A percentile compares a stretch with the other conserved stretches of the same genome.
Conservation (phyloP, 1,284 basidiomycete species). For the Mycena sp. region DNA sequence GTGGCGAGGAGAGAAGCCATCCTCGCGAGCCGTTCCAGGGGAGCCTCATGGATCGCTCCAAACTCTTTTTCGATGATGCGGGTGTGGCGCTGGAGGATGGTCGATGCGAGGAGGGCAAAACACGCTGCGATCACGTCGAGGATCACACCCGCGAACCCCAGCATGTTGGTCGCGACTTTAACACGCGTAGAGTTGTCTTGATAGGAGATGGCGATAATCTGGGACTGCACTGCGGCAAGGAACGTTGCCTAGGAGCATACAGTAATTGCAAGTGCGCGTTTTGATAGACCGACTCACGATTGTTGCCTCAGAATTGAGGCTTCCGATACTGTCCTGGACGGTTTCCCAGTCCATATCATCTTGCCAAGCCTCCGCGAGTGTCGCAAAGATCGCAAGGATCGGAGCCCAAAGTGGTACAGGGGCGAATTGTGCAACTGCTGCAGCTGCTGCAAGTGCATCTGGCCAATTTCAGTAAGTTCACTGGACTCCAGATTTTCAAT, state of each 20-base stretch:
- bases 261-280: not conserved
- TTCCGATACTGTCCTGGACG: not conserved
- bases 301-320: constrained; percentile 1
- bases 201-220: constrained; percentile 11
- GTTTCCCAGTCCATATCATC: constrained; percentile 4
- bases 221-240: constrained; percentile 12
- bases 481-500: no score
- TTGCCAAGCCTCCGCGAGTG: no score
- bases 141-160: constrained; percentile 13
- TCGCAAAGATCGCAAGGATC: no score
- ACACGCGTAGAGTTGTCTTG: constrained; percentile 9
- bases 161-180: not conserved
- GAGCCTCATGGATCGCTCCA: not conserved
- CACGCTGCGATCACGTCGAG: constrained; percentile 9
- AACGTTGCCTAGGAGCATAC: constrained; percentile 2
- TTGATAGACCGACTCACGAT: constrained; percentile 8
- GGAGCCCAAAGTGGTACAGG: no score
- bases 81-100: constrained; percentile 5
- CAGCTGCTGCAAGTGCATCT: no score
- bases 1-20: not conserved
- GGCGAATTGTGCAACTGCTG: no score
- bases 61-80: not conserved
- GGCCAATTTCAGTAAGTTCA: no score
- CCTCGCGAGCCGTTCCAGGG: not conserved
- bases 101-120: not conserved